Evolutionary conservation across 2,329 filamentous ascomycete species (phyloP).

Genomic region (Lecanoromycetidae sp.): DNA sequence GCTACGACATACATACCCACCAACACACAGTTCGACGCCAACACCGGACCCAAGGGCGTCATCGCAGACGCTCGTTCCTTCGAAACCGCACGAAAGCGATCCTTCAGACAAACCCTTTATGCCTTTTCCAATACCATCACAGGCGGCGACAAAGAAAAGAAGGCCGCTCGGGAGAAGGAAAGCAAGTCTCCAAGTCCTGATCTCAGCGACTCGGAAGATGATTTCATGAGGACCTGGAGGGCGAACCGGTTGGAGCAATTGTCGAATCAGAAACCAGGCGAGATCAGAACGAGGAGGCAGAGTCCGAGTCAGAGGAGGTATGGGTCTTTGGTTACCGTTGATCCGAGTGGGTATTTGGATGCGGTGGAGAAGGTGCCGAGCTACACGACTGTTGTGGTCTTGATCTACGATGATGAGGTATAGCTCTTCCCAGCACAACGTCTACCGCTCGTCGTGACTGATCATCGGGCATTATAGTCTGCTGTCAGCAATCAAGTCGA

Average conservation of each 20-base stretch:
- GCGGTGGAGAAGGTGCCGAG: conserved; percentile 79
- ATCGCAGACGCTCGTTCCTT: conserved; percentile 40
- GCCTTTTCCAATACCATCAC: conserved; percentile 24
- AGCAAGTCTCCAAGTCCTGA: conserved; percentile 17
- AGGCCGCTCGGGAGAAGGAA: too few species aligned
- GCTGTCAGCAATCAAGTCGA: conserved; percentile 69
- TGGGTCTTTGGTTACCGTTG: conserved; percentile 69
- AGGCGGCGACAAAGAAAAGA: too few species aligned
- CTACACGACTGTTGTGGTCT: conserved; percentile 79
- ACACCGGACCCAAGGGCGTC: conserved; percentile 40
- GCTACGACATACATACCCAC: conserved; percentile 34
- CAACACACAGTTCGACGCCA: conserved; percentile 34
- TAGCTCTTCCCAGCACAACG: not conserved
- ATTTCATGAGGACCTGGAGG: conserved; percentile 76
- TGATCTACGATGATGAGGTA: conserved; percentile 82
- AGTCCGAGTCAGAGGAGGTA: conserved; percentile 69
- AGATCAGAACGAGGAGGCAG: conserved; percentile 52
- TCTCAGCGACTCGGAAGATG: conserved; percentile 54
- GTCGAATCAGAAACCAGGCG: conserved; percentile 47
- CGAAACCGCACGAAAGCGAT: conserved; percentile 36
- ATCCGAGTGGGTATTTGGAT: conserved; percentile 87
- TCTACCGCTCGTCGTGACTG: not conserved
- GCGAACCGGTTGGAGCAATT: conserved; percentile 68
- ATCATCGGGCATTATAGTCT: conserved; percentile 44
- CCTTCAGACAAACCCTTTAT: conserved; percentile 34